Base-by-base conservation (phyloP, 2,329 filamentous ascomycete genomes). In the Phialophora expanda region DNA sequence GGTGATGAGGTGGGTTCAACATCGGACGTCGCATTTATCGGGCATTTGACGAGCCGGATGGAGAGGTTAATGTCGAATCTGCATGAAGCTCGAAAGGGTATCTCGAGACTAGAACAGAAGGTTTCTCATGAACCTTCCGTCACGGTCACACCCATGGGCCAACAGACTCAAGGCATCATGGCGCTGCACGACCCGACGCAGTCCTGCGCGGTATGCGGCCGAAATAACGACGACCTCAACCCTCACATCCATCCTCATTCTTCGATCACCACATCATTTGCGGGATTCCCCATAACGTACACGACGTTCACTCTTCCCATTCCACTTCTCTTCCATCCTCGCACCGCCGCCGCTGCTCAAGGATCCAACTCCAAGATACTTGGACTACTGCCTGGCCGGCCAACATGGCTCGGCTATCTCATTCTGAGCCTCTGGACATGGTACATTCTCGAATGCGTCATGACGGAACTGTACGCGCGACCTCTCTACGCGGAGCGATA, bases 221-320 rank as follows among this genome's bases (percentile, higher is more conserved):
- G 44, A 34, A 32, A 38, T 38, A 44, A 38, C 26, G 54, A 62
- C 26, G 28, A 58, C 57, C 41, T 38, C 60, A 30, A 26, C 24
- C 53, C 24, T 17, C 59, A 56, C 54, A 50, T 22, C 32, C 62
- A 61, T 51, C 50, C 14, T 12, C 38, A 58, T 20, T 9, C 32
- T 14, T 28, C 57, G 6, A 28, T 30, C 61, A 77, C 86, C 64
- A 78, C 79, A 24, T 82, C 84, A 65, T 77, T 78, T 20, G 74
- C 51, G 46, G 58, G n/a, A n/a, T 4, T 87, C 44, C 76, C 83
- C 48, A 81, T 88, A 44, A 78, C 80, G 38, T 84, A 84, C 62
- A 82, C 81, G 53, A 71, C 75, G 38, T 76, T 82, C 70, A 78
- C 78, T 58, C 88, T 92, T n/a, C 90, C 90, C 2, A 55, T 70